phyloP scores from a whole-genome alignment of 345 rosid genomes.

The Diplotaxis tenuifolia region DNA sequence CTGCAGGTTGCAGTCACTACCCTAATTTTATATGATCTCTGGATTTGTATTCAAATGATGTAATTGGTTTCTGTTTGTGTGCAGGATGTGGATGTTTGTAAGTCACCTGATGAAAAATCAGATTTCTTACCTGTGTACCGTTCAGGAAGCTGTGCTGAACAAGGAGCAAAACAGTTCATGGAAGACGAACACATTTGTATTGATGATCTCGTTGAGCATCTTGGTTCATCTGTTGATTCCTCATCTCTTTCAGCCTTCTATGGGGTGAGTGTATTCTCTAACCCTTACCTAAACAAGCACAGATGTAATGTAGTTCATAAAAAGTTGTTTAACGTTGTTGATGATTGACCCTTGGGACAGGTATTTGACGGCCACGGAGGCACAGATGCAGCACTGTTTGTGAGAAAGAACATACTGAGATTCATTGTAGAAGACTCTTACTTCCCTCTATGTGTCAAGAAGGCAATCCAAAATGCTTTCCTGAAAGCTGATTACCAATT shows the following conservation, averaged over 20 bases:
- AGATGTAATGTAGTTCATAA: too few species aligned
- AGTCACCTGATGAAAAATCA: constrained; percentile 53
- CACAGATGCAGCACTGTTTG: constrained; percentile 81
- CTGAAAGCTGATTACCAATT: constrained; percentile 85
- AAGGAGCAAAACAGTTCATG: constrained; percentile 85
- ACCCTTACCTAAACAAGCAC: neutral
- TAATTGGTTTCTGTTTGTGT: constrained; percentile 25
- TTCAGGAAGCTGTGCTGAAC: constrained; percentile 94
- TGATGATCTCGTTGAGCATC: constrained; percentile 73
- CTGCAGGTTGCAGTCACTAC: constrained; percentile 49
- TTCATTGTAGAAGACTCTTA: constrained; percentile 78
- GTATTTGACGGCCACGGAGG: constrained; percentile 99
- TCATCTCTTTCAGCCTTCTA: constrained; percentile 86
- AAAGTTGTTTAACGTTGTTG: constrained; percentile 7
- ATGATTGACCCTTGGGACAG: constrained; percentile 43
- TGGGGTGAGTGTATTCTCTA: constrained; percentile 61
- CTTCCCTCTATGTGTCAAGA: constrained; percentile 71
- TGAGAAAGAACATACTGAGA: constrained; percentile 64
- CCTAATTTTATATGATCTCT: constrained; percentile 38
- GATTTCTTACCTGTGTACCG: constrained; percentile 62
- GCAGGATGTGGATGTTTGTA: constrained; percentile 67
- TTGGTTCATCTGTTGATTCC: constrained; percentile 43
- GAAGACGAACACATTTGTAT: constrained; percentile 94
- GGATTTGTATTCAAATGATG: neutral
- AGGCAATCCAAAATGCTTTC: constrained; percentile 79